Conservation (phyloP, 164 flowering plant genomes). For the Aristolochia contorta region DNA sequence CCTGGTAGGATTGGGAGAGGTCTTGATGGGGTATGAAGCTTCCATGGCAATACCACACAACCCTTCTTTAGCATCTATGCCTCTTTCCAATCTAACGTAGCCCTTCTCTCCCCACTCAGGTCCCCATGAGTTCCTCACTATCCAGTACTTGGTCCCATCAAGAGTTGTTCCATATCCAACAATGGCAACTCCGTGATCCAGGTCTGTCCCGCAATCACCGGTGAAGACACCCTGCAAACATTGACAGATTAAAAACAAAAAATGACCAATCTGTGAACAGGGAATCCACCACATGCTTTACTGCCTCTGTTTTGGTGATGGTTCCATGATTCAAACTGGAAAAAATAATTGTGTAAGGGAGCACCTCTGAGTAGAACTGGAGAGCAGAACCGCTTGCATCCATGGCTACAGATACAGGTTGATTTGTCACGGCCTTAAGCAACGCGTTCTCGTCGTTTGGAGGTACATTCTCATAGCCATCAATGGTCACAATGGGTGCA, state of each 20-base stretch:
- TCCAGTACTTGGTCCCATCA: conserved; percentile 88
- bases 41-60: conserved; percentile 82
- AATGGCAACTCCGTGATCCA: conserved; percentile 73
- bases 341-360: background rate
- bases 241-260: background rate
- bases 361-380: conserved; percentile 78
- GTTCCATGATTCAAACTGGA: background rate
- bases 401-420: conserved; percentile 72
- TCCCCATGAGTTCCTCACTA: conserved; percentile 95
- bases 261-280: background rate
- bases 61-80: conserved; percentile 37
- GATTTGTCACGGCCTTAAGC: conserved; percentile 59
- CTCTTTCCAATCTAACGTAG: conserved; percentile 70
- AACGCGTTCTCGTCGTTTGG: conserved; percentile 52
- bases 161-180: conserved; percentile 75
- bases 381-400: conserved; percentile 60
- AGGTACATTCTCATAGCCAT: conserved; percentile 72
- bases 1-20: conserved; percentile 23
- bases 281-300: background rate
- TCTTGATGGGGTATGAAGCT: conserved; percentile 77
- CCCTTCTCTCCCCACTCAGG: conserved; percentile 86
- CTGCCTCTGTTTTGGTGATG: background rate
- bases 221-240: conserved; percentile 61
- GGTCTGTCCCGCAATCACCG: conserved; percentile 57
- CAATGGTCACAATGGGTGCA: conserved; percentile 42